Conservation (phyloP, 2,329 filamentous ascomycete genomes). For the Dichotomopilus funicola region DNA sequence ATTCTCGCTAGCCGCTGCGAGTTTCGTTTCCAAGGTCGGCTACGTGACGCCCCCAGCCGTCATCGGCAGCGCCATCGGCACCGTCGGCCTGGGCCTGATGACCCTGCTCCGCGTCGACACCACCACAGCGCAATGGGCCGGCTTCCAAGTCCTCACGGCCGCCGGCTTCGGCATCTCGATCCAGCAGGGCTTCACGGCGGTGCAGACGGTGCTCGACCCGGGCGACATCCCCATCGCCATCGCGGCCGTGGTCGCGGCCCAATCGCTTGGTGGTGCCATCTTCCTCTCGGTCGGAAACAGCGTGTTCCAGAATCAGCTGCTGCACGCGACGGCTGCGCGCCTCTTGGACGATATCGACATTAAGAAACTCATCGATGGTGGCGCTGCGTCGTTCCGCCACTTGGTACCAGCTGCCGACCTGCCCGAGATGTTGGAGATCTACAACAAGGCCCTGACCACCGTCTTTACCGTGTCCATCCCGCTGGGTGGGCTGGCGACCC, state of each 20-base stretch:
- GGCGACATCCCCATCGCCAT: conserved; percentile 38
- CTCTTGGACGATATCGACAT: conserved; percentile 18
- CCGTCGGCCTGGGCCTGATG: conserved; percentile 33
- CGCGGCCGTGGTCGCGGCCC: conserved; percentile 35
- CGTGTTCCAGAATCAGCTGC: conserved; percentile 34
- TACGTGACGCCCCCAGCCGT: conserved; percentile 23
- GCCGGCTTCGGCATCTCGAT: conserved; percentile 34
- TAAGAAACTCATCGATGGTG: conserved; percentile 18
- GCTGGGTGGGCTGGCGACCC: conserved; percentile 16
- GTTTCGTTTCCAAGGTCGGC: conserved; percentile 19
- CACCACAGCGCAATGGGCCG: conserved; percentile 30
- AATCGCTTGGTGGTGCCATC: conserved; percentile 39
- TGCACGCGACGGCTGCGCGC: conserved; percentile 11
- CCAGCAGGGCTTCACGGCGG: conserved; percentile 35
- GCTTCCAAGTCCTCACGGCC: conserved; percentile 30
- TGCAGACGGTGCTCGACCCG: conserved; percentile 33
- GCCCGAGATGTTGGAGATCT: conserved; percentile 17
- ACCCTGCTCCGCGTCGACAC: conserved; percentile 30
- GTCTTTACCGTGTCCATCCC: conserved; percentile 18
- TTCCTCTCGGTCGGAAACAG: conserved; percentile 42
- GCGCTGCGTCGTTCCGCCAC: conserved; percentile 17
- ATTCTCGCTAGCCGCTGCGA: conserved; percentile 18
- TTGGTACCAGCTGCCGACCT: conserved; percentile 17
- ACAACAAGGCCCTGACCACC: conserved; percentile 16
- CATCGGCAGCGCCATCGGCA: conserved; percentile 25